phyloP scores from a whole-genome alignment of 78 protist species.

The Salpingoeca rosetta region DNA sequence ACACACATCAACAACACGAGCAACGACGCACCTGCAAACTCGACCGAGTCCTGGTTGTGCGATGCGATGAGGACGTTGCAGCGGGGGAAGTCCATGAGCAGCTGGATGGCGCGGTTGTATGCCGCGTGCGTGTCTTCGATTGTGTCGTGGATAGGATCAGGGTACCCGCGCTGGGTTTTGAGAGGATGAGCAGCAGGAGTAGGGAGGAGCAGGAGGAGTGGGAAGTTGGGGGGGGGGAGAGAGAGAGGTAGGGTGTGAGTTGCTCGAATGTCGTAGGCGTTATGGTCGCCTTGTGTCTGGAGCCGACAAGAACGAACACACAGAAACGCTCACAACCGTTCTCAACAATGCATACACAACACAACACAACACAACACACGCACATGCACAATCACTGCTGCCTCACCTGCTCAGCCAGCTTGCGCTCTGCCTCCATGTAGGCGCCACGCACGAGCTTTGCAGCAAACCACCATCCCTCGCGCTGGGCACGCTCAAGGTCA shows the following conservation, averaged over 20 bases:
- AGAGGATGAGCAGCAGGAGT: too few relatives aligned
- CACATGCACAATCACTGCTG: too few relatives aligned
- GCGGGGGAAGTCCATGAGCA: not conserved
- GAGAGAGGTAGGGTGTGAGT: not conserved
- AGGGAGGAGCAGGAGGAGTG: not conserved
- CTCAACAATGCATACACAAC: too few relatives aligned
- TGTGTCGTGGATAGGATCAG: conserved; percentile 14
- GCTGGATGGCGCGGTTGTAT: conserved; percentile 11
- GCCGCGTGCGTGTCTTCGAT: conserved; percentile 38
- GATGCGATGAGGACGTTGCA: conserved; percentile 32
- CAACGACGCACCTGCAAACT: not conserved
- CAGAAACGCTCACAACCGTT: too few relatives aligned
- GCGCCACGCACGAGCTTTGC: conserved; percentile 70
- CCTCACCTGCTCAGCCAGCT: conserved; percentile 18
- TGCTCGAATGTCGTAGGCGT: too few relatives aligned
- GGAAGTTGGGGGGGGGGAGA: too few relatives aligned
- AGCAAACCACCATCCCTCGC: conserved; percentile 37
- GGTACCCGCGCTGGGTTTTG: conserved; percentile 11
- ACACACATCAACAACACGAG: not conserved
- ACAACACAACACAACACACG: too few relatives aligned
- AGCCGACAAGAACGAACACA: too few relatives aligned
- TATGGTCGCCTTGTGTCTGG: too few relatives aligned
- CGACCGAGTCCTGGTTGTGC: conserved; percentile 38
- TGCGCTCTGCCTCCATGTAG: conserved; percentile 51
- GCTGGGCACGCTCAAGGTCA: conserved; percentile 42